These are phyloP conservation scores for Citrullus colocynthis DNA, from an alignment of 306 rosid genomes.

Conservation along the genomic window DNA sequence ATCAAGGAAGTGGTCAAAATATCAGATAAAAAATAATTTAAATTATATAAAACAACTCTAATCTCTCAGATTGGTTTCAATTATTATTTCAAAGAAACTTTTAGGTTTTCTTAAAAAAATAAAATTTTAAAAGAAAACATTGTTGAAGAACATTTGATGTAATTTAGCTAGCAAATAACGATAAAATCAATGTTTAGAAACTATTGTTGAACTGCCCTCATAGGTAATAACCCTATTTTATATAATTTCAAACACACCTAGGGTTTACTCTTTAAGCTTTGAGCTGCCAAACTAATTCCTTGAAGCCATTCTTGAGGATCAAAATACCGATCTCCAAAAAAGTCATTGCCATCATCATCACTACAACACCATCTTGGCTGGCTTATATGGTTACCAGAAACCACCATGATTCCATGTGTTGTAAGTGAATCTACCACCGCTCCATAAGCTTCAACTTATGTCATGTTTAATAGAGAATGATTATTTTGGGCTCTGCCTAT, in stretches of 20 bases:
- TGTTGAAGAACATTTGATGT: too few relatives aligned
- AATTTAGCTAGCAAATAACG: too few relatives aligned
- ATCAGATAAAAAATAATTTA: too few relatives aligned
- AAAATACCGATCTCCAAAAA: conserved; percentile 7
- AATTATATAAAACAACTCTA: too few relatives aligned
- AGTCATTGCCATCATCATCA: conserved; percentile 38
- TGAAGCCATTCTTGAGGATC: conserved; percentile 36
- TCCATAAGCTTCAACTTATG: conserved; percentile 17
- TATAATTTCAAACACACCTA: conserved; percentile 4
- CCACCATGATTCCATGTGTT: conserved; percentile 24
- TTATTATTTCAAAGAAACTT: too few relatives aligned
- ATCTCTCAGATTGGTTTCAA: too few relatives aligned
- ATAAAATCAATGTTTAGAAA: too few relatives aligned
- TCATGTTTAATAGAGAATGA: background rate
- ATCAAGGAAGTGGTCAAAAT: too few relatives aligned
- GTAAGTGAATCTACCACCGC: conserved; percentile 22
- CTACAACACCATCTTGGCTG: conserved; percentile 37
- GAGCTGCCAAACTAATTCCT: conserved; percentile 25
- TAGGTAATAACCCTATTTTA: too few relatives aligned
- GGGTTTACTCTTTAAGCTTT: conserved; percentile 8
- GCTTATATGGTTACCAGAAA: conserved; percentile 44
- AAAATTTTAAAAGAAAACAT: too few relatives aligned
- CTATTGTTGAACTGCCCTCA: too few relatives aligned
- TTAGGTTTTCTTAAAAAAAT: too few relatives aligned
- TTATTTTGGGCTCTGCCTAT: background rate